Percentiles rank a stretch among this genome's conserved stretches.
Conservation (phyloP, 2,329 filamentous ascomycete species). For the Fusarium sublunatum region DNA sequence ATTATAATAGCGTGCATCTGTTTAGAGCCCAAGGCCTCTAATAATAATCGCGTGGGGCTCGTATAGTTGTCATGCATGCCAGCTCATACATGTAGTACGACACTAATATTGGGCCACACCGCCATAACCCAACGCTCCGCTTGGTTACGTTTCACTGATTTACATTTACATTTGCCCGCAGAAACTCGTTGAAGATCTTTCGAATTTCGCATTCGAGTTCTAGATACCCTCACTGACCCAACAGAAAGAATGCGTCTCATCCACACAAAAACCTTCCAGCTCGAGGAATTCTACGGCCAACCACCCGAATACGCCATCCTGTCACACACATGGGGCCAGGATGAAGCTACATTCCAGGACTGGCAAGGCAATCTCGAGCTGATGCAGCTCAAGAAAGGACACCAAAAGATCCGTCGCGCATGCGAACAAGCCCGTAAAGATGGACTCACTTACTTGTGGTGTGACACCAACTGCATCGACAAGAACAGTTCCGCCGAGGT, state of each 20-base stretch:
- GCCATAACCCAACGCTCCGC: neutral
- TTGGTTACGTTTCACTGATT: neutral
- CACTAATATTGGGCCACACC: neutral
- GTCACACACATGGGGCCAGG: constrained; percentile 48
- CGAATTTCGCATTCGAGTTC: neutral
- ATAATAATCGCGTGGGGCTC: neutral
- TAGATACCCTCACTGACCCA: neutral
- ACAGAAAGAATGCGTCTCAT: constrained; percentile 43
- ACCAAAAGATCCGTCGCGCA: constrained; percentile 25
- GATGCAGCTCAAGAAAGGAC: constrained; percentile 24
- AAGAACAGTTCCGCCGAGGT: constrained; percentile 31
- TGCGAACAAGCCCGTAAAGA: constrained; percentile 29
- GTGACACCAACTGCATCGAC: constrained; percentile 35
- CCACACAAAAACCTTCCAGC: constrained; percentile 33
- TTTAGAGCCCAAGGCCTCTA: too few species aligned
- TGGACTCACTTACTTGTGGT: constrained; percentile 26
- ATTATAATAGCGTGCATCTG: too few species aligned
- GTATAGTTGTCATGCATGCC: neutral
- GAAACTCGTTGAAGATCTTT: neutral
- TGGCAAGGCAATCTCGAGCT: constrained; percentile 29
- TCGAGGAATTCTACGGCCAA: constrained; percentile 42
- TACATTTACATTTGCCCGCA: neutral
- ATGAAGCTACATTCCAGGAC: constrained; percentile 45
- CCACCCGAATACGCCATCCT: constrained; percentile 48
- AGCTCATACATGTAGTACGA: neutral